Percentiles rank a stretch among this genome's conserved stretches.
Conservation (phyloP, 2,329 filamentous ascomycete species). For the Scedosporium aurantiacum region DNA sequence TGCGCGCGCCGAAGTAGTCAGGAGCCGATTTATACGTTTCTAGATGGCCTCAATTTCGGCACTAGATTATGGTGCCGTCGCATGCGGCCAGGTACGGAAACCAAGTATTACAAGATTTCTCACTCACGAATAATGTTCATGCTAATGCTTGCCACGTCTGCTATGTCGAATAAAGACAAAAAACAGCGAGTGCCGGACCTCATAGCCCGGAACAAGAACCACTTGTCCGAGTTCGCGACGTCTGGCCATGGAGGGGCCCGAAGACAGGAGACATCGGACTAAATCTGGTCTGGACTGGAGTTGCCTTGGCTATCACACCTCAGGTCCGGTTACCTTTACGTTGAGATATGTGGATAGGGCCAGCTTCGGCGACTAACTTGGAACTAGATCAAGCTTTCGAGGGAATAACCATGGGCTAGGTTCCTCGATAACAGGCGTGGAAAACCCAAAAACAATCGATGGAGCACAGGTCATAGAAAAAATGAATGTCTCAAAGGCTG, state of each 20-base stretch:
- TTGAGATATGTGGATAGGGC: not conserved
- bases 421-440: not conserved
- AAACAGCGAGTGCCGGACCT: not conserved
- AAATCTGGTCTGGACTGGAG: not conserved
- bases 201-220: not conserved
- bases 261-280: not conserved
- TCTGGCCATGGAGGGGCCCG: not conserved
- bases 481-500: not conserved
- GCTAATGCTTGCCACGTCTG: not conserved
- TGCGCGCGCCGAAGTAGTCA: not conserved
- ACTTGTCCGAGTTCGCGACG: not conserved
- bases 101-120: not conserved
- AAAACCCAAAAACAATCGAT: not conserved
- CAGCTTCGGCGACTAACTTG: not conserved
- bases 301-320: not conserved
- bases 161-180: not conserved
- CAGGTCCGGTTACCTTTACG: too few species aligned
- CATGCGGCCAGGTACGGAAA: not conserved
- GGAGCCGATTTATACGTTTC: not conserved
- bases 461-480: not conserved
- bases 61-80: not conserved
- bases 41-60: not conserved
- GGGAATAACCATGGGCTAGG: not conserved
- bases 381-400: not conserved
- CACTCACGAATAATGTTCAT: not conserved